Evolutionary conservation across 2,329 filamentous ascomycete genomes (phyloP).

Genomic region (Cladosporium sp.): DNA sequence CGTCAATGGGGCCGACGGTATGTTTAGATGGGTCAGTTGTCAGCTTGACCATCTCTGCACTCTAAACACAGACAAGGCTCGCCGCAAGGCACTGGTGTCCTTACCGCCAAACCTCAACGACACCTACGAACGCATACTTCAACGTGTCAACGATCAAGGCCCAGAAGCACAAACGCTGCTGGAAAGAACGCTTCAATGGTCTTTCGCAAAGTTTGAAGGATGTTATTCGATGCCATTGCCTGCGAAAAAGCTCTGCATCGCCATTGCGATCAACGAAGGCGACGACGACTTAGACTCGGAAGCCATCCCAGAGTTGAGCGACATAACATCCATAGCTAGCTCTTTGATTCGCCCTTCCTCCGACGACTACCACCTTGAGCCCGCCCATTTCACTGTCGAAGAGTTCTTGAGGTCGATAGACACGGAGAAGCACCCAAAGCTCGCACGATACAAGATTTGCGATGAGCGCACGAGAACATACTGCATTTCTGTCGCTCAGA

Average conservation of each 20-base stretch:
- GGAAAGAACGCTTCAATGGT: background rate
- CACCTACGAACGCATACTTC: constrained; percentile 1
- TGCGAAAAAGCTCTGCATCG: background rate
- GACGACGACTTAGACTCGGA: background rate
- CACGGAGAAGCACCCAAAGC: background rate
- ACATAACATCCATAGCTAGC: background rate
- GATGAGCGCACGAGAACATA: background rate
- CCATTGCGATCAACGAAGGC: background rate
- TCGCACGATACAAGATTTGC: background rate
- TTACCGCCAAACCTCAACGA: background rate
- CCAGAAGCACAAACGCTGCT: background rate
- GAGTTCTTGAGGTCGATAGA: background rate
- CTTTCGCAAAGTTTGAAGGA: background rate
- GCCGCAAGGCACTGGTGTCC: background rate
- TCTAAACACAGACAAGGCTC: background rate
- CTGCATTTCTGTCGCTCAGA: background rate
- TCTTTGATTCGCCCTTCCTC: background rate
- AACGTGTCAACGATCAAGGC: background rate
- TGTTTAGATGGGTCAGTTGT: constrained; percentile 9
- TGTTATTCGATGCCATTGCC: background rate
- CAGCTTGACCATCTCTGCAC: constrained; percentile 5
- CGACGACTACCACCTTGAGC: background rate
- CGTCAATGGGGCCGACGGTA: background rate
- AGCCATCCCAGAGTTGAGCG: background rate
- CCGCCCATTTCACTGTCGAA: background rate